phyloP scores from a whole-genome alignment of 805 yeast species.

The Barnettozyma pratensis region DNA sequence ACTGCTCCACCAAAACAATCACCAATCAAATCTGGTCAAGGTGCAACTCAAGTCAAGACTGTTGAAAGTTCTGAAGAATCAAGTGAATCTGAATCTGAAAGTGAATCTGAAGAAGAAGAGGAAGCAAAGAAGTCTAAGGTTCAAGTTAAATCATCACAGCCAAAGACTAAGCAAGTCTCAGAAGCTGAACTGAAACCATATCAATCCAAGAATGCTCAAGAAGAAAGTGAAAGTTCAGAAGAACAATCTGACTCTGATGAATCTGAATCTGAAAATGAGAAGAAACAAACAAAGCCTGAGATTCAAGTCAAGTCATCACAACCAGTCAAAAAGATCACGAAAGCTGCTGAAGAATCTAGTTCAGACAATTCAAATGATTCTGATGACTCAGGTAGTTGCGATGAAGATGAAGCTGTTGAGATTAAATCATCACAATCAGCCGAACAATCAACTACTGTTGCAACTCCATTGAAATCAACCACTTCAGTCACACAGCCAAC shows the following conservation, averaged over 20 bases:
- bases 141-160: no score
- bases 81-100: background rate
- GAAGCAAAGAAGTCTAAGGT: background rate
- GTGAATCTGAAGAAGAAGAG: background rate
- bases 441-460: background rate
- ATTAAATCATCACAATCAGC: slow-evolving; percentile 2
- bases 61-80: background rate
- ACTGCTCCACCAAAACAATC: background rate
- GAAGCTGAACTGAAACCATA: no score
- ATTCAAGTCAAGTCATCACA: slow-evolving; percentile 7
- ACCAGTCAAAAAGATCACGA: background rate
- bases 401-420: background rate
- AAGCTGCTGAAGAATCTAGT: background rate
- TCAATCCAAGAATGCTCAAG: no score
- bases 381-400: background rate
- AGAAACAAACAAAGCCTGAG: background rate
- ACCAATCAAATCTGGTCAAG: background rate
- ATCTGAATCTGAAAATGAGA: background rate
- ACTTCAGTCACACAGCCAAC: background rate
- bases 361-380: background rate
- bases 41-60: background rate
- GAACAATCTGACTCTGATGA: background rate
- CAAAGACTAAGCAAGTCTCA: no score
- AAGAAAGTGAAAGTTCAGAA: no score
- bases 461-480: background rate